Evolutionary conservation across 2,329 filamentous ascomycete species (phyloP).

Genomic region (Sarocladium oryzae): DNA sequence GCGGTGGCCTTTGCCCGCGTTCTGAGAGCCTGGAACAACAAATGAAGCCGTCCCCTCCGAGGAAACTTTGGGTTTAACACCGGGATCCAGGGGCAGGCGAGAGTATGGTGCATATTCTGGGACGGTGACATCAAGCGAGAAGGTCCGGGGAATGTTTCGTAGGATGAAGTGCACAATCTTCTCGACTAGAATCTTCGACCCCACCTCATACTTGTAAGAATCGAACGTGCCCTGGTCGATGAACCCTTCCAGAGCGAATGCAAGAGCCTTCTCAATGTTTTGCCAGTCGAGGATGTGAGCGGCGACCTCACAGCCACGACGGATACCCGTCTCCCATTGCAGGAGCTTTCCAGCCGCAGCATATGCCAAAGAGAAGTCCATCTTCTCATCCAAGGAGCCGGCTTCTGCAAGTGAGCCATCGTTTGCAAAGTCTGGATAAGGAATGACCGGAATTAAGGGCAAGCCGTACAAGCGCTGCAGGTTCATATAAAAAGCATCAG

Average conservation of each 20-base stretch:
- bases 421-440: conserved; percentile 20
- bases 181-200: conserved; percentile 47
- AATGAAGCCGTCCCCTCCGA: conserved; percentile 14
- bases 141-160: conserved; percentile 52
- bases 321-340: conserved; percentile 45
- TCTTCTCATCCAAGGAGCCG: conserved; percentile 34
- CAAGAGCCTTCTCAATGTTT: conserved; percentile 53
- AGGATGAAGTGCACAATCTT: conserved; percentile 53
- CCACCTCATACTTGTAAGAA: conserved; percentile 44
- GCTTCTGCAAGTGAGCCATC: conserved; percentile 27
- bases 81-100: conserved; percentile 29
- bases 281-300: conserved; percentile 54
- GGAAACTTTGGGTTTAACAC: conserved; percentile 12
- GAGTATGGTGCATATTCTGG: conserved; percentile 29
- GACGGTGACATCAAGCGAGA: conserved; percentile 47
- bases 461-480: conserved; percentile 52
- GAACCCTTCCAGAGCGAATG: conserved; percentile 45
- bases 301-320: conserved; percentile 54
- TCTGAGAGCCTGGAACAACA: conserved; percentile 29
- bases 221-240: conserved; percentile 32
- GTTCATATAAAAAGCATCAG: conserved; percentile 50
- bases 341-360: conserved; percentile 56
- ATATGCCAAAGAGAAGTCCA: conserved; percentile 56
- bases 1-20: conserved; percentile 31
- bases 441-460: conserved; percentile 36